phyloP scores from a whole-genome alignment of 768 basidiomycete genomes.

The Suillus tomentosus region DNA sequence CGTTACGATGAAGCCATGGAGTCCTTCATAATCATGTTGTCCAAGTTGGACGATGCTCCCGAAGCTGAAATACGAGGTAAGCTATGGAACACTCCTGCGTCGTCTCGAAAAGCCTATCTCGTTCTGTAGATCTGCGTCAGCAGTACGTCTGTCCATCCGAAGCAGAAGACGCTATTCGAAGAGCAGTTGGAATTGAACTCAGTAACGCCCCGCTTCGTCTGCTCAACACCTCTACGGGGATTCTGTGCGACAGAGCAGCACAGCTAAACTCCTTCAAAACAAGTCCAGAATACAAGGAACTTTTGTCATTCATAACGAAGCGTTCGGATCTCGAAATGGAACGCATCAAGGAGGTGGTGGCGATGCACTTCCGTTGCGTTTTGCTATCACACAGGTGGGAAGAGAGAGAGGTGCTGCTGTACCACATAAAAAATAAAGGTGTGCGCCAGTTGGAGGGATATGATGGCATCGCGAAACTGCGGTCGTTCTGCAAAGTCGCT shows the following conservation, averaged over 20 bases:
- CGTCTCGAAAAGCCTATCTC: not conserved
- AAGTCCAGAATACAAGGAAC: not conserved
- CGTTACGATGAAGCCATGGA: not conserved
- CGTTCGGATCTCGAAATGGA: not conserved
- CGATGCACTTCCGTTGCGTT: not conserved
- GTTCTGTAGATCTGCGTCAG: not conserved
- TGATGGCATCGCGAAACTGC: not conserved
- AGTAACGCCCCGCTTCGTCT: not conserved
- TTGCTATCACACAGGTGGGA: not conserved
- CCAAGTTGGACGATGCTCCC: not conserved
- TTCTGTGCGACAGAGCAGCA: not conserved
- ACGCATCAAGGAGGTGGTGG: not conserved
- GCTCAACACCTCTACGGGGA: not conserved
- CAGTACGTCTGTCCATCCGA: not conserved
- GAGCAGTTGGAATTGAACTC: not conserved
- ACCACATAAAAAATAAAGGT: not conserved
- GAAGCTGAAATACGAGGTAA: not conserved
- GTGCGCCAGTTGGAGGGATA: not conserved
- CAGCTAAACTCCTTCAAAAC: not conserved
- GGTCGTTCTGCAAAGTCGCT: not conserved
- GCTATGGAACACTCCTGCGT: not conserved
- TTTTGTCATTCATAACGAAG: accelerated
- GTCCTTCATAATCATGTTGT: not conserved
- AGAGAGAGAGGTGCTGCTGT: not conserved
- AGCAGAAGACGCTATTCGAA: not conserved